Base-by-base conservation (phyloP, 148 eudicot species). In the Cornus kousa region DNA sequence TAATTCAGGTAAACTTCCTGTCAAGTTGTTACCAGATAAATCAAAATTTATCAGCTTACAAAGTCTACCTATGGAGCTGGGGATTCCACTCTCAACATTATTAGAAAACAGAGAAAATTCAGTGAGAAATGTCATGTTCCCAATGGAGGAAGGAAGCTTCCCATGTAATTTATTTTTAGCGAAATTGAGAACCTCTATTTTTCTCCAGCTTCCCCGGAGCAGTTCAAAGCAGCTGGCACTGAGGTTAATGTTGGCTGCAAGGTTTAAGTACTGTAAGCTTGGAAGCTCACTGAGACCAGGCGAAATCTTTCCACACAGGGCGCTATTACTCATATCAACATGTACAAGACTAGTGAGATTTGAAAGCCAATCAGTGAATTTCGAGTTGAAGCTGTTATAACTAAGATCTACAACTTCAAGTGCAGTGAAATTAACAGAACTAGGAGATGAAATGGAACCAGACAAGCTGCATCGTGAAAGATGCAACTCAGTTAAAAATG, bases 401-500 rank as follows among this genome's bases (percentile, higher is more conserved):
- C 86, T 82, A 57, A 84, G 76, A 71, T 84, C 80, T 20, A 80
- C 43, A 0, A 78, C 74, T 22, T 82, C 60, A 50, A 86, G 88
- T 59, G 86, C 80, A 43, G 86, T 83, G 60, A 83, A 73, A 55
- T 86, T 86, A 11, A 84, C 68, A 67, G 22, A 12, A 28, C 40
- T 39, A 17, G 71, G 59, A 60, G 72, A 48, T 13, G 82, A 66
- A 62, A 72, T 70, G 10, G 82, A 68, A 67, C 77, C 55, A n/a
- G 71, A 66, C 11, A 84, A 59, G 28, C 67, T 13, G 32, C 83
- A 76, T 2, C 5, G 0, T 1, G 79, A 72, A 46, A 86, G 55
- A 62, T 86, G 86, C 67, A 88, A 33, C 69, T 82, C 80, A 20
- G 72, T 32, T 78, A 89, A 78, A 43, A 33, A 67, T 28, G 87